phyloP scores from a whole-genome alignment of 352 stramenopile species.

The Phytophthora agathidicida region DNA sequence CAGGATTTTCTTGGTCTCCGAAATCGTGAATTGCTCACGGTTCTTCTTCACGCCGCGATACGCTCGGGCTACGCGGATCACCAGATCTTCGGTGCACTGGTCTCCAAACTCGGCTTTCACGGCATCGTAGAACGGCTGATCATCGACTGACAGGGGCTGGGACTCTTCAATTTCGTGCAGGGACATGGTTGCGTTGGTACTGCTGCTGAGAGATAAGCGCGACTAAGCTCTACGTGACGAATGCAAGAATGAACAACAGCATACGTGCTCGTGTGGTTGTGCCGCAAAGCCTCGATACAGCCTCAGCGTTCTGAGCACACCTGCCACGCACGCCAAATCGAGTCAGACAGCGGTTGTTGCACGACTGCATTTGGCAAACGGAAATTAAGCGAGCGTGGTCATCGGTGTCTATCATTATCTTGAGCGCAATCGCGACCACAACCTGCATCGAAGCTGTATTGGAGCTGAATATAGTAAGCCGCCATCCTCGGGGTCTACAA shows the following conservation, averaged over 20 bases:
- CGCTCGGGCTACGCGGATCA: constrained; percentile 62
- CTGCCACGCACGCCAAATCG: constrained; percentile 18
- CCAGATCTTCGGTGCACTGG: constrained; percentile 63
- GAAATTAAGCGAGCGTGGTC: constrained; percentile 17
- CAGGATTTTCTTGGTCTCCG: constrained; percentile 69
- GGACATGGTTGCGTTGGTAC: constrained; percentile 25
- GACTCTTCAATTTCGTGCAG: constrained; percentile 53
- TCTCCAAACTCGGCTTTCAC: constrained; percentile 60
- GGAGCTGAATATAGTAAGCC: too few relatives aligned
- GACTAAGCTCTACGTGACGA: constrained; percentile 9
- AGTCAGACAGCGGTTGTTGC: constrained; percentile 28
- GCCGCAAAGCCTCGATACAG: constrained; percentile 25
- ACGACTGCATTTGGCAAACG: constrained; percentile 23
- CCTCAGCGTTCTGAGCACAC: constrained; percentile 22
- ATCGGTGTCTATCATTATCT: constrained; percentile 43
- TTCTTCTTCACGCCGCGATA: constrained; percentile 75
- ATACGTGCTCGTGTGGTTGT: constrained; percentile 21
- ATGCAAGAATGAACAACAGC: constrained; percentile 16
- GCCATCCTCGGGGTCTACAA: constrained; percentile 1
- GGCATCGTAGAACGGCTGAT: constrained; percentile 67
- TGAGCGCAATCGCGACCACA: constrained; percentile 5
- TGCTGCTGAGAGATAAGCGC: constrained; percentile 2
- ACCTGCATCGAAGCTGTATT: constrained; percentile 1
- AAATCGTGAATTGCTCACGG: constrained; percentile 64
- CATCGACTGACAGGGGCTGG: constrained; percentile 48